phyloP scores from a whole-genome alignment of 73 alveolate species.

The Paramecium primaurelia region DNA sequence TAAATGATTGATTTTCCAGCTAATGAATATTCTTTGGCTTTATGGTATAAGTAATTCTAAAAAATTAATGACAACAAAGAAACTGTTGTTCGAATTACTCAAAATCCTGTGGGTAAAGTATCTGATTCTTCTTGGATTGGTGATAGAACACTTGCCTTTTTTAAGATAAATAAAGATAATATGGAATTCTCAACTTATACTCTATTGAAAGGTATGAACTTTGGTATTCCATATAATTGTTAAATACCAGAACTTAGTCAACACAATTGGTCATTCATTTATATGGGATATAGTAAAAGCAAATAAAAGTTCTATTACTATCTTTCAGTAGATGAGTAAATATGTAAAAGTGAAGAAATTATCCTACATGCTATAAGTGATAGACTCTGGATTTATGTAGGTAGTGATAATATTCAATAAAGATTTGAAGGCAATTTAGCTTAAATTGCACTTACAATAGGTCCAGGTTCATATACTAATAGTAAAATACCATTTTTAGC shows the following conservation, averaged over 20 bases:
- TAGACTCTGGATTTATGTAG: not conserved
- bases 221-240: not conserved
- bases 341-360: not conserved
- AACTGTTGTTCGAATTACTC: not conserved
- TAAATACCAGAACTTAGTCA: not conserved
- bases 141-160: not conserved
- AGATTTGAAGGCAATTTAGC: conserved; percentile 39
- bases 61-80: not conserved
- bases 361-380: conserved; percentile 28
- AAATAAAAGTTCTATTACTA: not conserved
- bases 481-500: not conserved
- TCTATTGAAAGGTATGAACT: not conserved
- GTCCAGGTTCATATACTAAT: not conserved
- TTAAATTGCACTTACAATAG: not conserved
- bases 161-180: not conserved
- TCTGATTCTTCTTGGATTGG: not conserved
- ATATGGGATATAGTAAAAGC: conserved; percentile 33
- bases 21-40: conserved; percentile 16
- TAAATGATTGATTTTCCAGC: not conserved
- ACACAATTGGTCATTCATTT: conserved; percentile 18
- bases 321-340: not conserved
- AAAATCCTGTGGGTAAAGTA: not conserved
- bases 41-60: not conserved
- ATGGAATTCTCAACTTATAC: conserved; percentile 31
- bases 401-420: not conserved